A percentile compares a stretch with the other conserved stretches of the same genome.
phyloP scores from a whole-genome alignment of 2,329 filamentous ascomycete species.

The Emericellopsis cladophorae region DNA sequence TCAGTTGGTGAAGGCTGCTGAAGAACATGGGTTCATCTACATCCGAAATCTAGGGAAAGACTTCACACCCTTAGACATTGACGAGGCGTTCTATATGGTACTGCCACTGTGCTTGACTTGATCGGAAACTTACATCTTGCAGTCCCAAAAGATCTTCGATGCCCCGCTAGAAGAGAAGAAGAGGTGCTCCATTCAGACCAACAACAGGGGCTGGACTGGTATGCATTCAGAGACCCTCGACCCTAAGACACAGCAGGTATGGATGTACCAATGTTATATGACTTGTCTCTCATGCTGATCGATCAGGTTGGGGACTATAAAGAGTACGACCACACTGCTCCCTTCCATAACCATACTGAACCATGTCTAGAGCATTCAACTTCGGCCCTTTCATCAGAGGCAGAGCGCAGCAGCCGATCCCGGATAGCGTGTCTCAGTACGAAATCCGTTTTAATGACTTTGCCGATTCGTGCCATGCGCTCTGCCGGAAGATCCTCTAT shows the following conservation, averaged over 20 bases:
- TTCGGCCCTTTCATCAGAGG: constrained; percentile 63
- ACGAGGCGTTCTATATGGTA: constrained; percentile 64
- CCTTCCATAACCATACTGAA: constrained; percentile 1
- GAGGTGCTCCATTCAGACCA: constrained; percentile 58
- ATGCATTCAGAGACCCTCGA: constrained; percentile 86
- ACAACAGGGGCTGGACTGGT: constrained; percentile 81
- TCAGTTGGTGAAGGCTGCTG: constrained; percentile 66
- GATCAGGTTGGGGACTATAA: constrained; percentile 69
- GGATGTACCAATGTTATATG: constrained; percentile 6
- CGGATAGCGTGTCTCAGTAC: constrained; percentile 45
- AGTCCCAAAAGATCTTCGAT: constrained; percentile 59
- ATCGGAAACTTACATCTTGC: background rate
- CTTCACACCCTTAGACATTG: constrained; percentile 53
- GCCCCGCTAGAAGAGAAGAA: constrained; percentile 61
- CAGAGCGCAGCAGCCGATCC: constrained; percentile 67
- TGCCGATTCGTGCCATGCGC: constrained; percentile 53
- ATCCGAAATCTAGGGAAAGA: constrained; percentile 62
- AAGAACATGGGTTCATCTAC: constrained; percentile 80
- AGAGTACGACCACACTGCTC: constrained; percentile 42
- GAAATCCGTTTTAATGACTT: constrained; percentile 55
- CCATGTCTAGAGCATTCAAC: constrained; percentile 64
- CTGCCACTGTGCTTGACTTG: constrained; percentile 4
- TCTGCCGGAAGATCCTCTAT: constrained; percentile 61
- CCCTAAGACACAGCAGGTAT: constrained; percentile 65
- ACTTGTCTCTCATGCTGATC: background rate